Evolutionary conservation across 2,329 filamentous ascomycete species (phyloP).

Genomic region (Calcarisporium arbuscula): DNA sequence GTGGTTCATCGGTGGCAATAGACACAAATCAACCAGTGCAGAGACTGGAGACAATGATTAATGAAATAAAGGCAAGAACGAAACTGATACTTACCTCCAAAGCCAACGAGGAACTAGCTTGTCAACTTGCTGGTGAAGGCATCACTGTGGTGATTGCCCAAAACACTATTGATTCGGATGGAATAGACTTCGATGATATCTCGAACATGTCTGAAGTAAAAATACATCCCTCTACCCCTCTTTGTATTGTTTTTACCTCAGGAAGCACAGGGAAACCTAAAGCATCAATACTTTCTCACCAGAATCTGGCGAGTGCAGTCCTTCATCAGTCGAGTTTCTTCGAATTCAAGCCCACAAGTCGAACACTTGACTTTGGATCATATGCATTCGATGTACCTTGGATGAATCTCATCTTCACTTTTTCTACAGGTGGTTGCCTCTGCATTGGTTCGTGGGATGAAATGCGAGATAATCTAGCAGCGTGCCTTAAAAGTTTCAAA

Average conservation of each 20-base stretch:
- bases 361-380: constrained; percentile 17
- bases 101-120: too few relatives aligned
- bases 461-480: constrained; percentile 1
- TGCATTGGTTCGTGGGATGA: constrained; percentile 13
- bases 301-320: constrained; percentile 11
- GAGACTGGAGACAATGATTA: background rate
- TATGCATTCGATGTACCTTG: constrained; percentile 15
- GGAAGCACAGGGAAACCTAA: constrained; percentile 17
- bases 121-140: too few relatives aligned
- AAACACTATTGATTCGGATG: too few relatives aligned
- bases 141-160: too few relatives aligned
- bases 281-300: constrained; percentile 15
- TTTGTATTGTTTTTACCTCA: constrained; percentile 16
- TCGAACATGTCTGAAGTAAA: too few relatives aligned
- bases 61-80: too few relatives aligned
- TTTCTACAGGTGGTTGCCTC: constrained; percentile 13
- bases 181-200: too few relatives aligned
- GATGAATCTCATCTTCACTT: constrained; percentile 13
- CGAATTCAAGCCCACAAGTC: constrained; percentile 9
- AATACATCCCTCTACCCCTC: too few relatives aligned
- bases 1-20: background rate
- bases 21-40: background rate
- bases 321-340: constrained; percentile 10
- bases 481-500: constrained; percentile 2
- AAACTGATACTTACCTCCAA: too few relatives aligned